Evolutionary conservation across 2,329 filamentous ascomycete species (phyloP).

Genomic region (Exserohilum turcica): DNA sequence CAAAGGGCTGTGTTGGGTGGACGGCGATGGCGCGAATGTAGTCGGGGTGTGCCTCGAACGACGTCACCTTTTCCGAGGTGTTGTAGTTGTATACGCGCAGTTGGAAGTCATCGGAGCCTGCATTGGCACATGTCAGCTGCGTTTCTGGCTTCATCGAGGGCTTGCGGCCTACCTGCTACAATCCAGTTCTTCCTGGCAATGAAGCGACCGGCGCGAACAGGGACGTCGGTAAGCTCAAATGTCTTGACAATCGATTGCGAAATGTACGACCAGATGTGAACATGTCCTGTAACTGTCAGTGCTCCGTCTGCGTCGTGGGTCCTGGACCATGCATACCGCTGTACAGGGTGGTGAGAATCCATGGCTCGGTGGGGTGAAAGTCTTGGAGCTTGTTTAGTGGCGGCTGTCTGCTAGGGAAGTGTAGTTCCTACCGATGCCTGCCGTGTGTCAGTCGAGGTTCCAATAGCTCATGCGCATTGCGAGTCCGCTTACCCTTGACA

Average conservation of each 20-base stretch:
- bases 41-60: conserved; percentile 96
- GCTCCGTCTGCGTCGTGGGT: conserved; percentile 4
- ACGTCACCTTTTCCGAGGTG: conserved; percentile 96
- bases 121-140: conserved; percentile 27
- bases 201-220: conserved; percentile 94
- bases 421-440: conserved; percentile 43
- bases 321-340: conserved; percentile 66
- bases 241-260: conserved; percentile 87
- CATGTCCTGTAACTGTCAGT: conserved; percentile 71
- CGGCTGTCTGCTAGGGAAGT: conserved; percentile 1
- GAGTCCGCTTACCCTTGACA: conserved; percentile 66
- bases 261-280: conserved; percentile 97
- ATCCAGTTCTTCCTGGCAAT: conserved; percentile 99
- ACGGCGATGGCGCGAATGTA: conserved; percentile 97
- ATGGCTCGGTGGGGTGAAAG: conserved; percentile 96
- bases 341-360: conserved; percentile 92
- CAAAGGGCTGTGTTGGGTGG: conserved; percentile 93
- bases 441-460: conserved; percentile 30
- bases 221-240: conserved; percentile 97
- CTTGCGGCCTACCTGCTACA: conserved; percentile 68
- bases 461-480: conserved; percentile 3
- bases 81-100: conserved; percentile 93
- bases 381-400: conserved; percentile 66
- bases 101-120: conserved; percentile 80
- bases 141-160: not conserved